Conservation (phyloP, 1,284 basidiomycete genomes). For the Phenoliferia sp. region DNA sequence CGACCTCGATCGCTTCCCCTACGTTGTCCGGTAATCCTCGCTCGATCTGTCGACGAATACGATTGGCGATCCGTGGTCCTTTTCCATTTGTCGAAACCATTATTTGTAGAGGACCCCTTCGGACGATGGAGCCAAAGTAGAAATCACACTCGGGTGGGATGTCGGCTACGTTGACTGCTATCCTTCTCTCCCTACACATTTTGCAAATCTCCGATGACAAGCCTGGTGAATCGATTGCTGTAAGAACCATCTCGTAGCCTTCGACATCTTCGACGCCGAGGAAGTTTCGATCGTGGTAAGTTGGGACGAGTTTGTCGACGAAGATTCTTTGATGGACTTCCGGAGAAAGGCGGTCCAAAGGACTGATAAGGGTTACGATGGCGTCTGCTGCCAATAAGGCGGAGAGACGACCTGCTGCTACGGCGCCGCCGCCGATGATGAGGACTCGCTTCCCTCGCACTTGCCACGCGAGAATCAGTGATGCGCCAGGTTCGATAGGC, state of each 20-base stretch:
- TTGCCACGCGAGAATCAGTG: constrained; percentile 80
- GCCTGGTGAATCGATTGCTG: constrained; percentile 81
- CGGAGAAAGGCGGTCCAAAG: constrained; percentile 57
- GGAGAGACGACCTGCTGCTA: constrained; percentile 72
- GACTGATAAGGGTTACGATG: constrained; percentile 59
- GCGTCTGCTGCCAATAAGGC: constrained; percentile 57
- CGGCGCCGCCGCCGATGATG: constrained; percentile 82
- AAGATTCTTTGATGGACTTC: constrained; percentile 48
- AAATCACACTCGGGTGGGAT: constrained; percentile 92
- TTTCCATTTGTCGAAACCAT: constrained; percentile 95
- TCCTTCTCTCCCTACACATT: constrained; percentile 61
- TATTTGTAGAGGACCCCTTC: constrained; percentile 84
- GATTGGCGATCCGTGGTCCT: constrained; percentile 82
- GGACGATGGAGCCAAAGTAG: constrained; percentile 93
- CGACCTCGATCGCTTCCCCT: constrained; percentile 72
- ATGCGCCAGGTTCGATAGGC: constrained; percentile 51
- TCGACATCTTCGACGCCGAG: constrained; percentile 43
- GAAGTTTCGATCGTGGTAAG: constrained; percentile 66
- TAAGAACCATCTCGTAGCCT: constrained; percentile 82
- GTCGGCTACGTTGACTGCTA: constrained; percentile 94
- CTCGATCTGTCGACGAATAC: constrained; percentile 70
- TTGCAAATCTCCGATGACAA: constrained; percentile 66
- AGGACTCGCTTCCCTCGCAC: constrained; percentile 74
- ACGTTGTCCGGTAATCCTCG: constrained; percentile 63
- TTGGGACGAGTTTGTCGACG: constrained; percentile 50